A percentile compares a stretch with the other conserved stretches of the same genome.
Evolutionary conservation across 371 early-diverging fungal genomes (phyloP).

Genomic region (Syncephalis plumigaleata): DNA sequence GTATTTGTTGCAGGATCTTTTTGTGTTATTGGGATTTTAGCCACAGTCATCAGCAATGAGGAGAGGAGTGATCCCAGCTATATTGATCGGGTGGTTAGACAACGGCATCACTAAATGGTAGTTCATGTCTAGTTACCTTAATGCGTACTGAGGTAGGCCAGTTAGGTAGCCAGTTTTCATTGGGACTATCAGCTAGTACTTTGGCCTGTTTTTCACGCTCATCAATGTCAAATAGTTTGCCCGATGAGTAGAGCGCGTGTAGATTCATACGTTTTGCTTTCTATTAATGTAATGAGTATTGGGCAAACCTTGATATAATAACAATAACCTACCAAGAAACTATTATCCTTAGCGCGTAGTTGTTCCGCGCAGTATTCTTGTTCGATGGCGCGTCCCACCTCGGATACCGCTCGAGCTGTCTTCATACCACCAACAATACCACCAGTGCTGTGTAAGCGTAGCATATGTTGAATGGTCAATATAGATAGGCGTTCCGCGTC

Average conservation of each 20-base stretch:
- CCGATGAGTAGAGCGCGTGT: slow-evolving; percentile 40
- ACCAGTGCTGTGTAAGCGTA: slow-evolving; percentile 40
- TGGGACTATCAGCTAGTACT: slow-evolving; percentile 21
- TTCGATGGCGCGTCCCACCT: slow-evolving; percentile 66
- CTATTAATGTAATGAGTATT: too few species aligned
- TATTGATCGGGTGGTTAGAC: too few species aligned
- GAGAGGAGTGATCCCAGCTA: slow-evolving; percentile 41
- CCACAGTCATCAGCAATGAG: slow-evolving; percentile 51
- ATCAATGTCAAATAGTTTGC: slow-evolving; percentile 60
- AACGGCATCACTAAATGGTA: too few species aligned
- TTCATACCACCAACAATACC: slow-evolving; percentile 43
- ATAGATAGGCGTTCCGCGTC: slow-evolving; percentile 58
- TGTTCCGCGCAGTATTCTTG: slow-evolving; percentile 67
- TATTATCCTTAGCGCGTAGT: slow-evolving; percentile 42
- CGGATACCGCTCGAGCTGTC: slow-evolving; percentile 36
- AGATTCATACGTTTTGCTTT: slow-evolving; percentile 13
- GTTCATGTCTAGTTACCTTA: too few species aligned
- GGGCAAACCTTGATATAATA: too few species aligned
- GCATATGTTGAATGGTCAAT: slow-evolving; percentile 68
- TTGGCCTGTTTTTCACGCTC: slow-evolving; percentile 49
- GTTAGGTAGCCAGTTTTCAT: slow-evolving; percentile 34
- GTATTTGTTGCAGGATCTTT: too few species aligned
- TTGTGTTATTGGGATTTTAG: slow-evolving; percentile 28
- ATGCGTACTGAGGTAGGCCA: slow-evolving; percentile 46
- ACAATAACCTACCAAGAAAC: slow-evolving; percentile 18